phyloP scores from a whole-genome alignment of 257 asterid species.

The Fraxinus quadrangulata region DNA sequence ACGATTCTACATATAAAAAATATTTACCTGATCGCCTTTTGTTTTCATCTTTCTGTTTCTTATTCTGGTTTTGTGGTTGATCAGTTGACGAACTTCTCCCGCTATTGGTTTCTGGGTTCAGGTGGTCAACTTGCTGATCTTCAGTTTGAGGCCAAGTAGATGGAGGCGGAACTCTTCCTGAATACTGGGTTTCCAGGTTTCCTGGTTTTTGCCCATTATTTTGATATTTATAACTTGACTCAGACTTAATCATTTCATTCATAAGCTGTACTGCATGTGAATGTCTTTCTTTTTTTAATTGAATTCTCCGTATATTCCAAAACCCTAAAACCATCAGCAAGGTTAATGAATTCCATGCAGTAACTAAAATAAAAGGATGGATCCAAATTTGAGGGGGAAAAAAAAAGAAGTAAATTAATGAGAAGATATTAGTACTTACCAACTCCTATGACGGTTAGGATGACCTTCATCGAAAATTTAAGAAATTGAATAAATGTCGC shows the following conservation, averaged over 20 bases:
- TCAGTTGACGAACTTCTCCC: background rate
- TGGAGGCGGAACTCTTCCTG: constrained; percentile 13
- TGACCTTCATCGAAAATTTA: no score
- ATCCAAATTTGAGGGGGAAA: background rate
- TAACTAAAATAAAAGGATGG: background rate
- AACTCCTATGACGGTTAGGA: background rate
- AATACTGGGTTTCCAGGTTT: background rate
- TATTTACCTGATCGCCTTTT: background rate
- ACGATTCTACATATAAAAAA: background rate
- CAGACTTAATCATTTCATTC: constrained; percentile 30
- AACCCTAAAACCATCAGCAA: constrained; percentile 35
- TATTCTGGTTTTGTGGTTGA: constrained; percentile 7
- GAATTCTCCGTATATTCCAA: constrained; percentile 31
- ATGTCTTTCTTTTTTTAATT: constrained; percentile 32
- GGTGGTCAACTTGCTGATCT: background rate
- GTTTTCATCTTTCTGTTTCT: background rate
- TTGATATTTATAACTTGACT: constrained; percentile 32
- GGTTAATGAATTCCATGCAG: background rate
- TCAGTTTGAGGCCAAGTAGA: background rate
- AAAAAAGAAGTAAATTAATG: background rate
- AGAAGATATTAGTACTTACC: background rate
- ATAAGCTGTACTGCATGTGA: constrained; percentile 35
- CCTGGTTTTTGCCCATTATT: constrained; percentile 34
- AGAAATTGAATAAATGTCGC: background rate
- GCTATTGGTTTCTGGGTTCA: background rate